Percentiles rank a stretch among this genome's conserved stretches.
Evolutionary conservation across 2,329 filamentous ascomycete species (phyloP).

Genomic region (Scleromitrula shiraiana): DNA sequence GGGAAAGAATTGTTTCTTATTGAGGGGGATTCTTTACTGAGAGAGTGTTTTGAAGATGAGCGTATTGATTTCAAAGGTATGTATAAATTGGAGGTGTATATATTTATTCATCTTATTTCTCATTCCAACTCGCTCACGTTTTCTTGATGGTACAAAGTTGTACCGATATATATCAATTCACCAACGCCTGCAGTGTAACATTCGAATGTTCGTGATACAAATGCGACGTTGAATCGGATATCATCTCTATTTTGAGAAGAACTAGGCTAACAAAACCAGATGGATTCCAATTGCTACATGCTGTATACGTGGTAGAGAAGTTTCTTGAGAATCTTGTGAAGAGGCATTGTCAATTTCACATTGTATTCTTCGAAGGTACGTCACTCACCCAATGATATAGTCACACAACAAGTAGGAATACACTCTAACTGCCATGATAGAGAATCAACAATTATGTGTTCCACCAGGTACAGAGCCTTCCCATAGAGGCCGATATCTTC

Average conservation of each 20-base stretch:
- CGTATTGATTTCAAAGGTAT: constrained; percentile 54
- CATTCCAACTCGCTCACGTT: background rate
- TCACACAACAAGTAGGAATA: background rate
- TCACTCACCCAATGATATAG: background rate
- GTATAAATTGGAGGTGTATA: background rate
- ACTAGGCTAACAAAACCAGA: constrained; percentile 29
- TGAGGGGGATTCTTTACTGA: constrained; percentile 65
- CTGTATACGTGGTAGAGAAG: constrained; percentile 58
- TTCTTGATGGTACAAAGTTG: background rate
- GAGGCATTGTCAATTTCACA: constrained; percentile 62
- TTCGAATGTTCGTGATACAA: background rate
- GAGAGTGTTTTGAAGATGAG: constrained; percentile 52
- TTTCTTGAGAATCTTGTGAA: constrained; percentile 53
- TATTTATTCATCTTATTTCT: background rate
- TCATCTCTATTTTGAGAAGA: background rate
- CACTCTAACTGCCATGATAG: constrained; percentile 17
- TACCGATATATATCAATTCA: background rate
- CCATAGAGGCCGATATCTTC: constrained; percentile 39
- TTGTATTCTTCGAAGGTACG: constrained; percentile 53
- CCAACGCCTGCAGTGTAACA: too few relatives aligned
- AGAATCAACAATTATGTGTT: constrained; percentile 47
- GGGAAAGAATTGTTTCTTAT: constrained; percentile 66
- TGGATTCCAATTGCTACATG: constrained; percentile 66
- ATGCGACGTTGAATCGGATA: too few relatives aligned
- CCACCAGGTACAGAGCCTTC: constrained; percentile 34